These are phyloP conservation scores for Mycosarcoma maydis DNA, from an alignment of 1,284 basidiomycete genomes.

Conservation along the genomic window DNA sequence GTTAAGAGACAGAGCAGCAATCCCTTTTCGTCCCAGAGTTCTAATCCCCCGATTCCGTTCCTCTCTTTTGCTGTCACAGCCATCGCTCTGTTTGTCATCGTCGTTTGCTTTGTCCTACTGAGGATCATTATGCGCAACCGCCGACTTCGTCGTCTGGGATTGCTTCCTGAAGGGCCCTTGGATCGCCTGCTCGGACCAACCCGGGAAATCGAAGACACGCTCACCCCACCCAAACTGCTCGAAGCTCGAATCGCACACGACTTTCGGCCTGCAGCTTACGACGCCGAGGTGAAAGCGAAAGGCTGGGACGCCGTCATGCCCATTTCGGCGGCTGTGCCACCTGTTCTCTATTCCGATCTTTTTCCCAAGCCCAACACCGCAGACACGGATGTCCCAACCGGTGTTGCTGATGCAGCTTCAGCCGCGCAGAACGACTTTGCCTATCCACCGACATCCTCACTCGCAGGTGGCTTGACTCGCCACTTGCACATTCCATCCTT, in stretches of 20 bases:
- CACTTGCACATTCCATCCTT: constrained; percentile 44
- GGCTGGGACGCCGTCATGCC: constrained; percentile 57
- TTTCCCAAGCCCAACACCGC: constrained; percentile 18
- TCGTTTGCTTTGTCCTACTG: constrained; percentile 61
- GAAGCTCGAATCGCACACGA: constrained; percentile 56
- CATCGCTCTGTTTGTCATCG: constrained; percentile 62
- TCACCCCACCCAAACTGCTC: constrained; percentile 56
- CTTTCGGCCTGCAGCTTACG: constrained; percentile 23
- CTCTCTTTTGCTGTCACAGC: constrained; percentile 55
- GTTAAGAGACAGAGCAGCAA: constrained; percentile 24
- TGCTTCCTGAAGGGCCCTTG: constrained; percentile 49
- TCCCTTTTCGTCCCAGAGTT: constrained; percentile 11
- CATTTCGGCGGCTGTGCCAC: constrained; percentile 53
- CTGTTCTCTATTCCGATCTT: constrained; percentile 42
- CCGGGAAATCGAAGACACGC: constrained; percentile 54
- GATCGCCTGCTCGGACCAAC: constrained; percentile 49
- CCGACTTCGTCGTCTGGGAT: constrained; percentile 52
- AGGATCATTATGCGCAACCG: constrained; percentile 61
- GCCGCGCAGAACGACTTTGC: constrained; percentile 17
- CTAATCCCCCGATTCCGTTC: constrained; percentile 50
- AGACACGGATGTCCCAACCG: not conserved
- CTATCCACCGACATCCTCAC: constrained; percentile 25
- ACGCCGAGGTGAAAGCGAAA: constrained; percentile 41
- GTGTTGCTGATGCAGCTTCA: constrained; percentile 2
- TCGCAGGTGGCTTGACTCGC: constrained; percentile 12